Percentiles rank a stretch among this genome's conserved stretches.
These are phyloP conservation scores for Phytopythium mirpurense DNA, from an alignment of 352 stramenopile species.

Conservation along the genomic window DNA sequence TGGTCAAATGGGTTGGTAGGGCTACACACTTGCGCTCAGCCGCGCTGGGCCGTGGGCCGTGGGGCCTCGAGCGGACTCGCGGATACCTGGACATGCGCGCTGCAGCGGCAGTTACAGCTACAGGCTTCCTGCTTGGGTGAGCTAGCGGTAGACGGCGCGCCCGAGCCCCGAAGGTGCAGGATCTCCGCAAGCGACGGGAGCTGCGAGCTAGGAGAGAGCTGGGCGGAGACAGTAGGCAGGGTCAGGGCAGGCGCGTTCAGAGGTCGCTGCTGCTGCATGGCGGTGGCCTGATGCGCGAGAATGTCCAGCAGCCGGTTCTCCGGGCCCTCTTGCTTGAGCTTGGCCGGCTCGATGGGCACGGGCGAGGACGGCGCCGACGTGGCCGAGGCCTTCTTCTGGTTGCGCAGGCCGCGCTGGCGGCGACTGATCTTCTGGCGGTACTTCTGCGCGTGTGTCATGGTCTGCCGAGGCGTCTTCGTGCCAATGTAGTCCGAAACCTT, in stretches of 20 bases:
- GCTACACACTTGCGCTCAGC: slow-evolving; percentile 3
- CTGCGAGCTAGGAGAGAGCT: slow-evolving; percentile 42
- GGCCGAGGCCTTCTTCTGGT: slow-evolving; percentile 53
- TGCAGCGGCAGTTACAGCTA: slow-evolving; percentile 31
- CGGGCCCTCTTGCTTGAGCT: slow-evolving; percentile 30
- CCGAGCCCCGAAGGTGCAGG: slow-evolving; percentile 47
- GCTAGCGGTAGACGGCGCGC: neutral
- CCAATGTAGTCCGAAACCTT: slow-evolving; percentile 81
- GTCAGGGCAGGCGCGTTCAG: slow-evolving; percentile 3
- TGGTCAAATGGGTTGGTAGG: neutral
- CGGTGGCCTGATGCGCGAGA: slow-evolving; percentile 52
- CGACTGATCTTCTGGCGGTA: slow-evolving; percentile 49
- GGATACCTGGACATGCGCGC: slow-evolving; percentile 13
- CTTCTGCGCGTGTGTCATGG: slow-evolving; percentile 43
- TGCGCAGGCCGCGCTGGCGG: slow-evolving; percentile 62
- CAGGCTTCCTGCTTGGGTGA: slow-evolving; percentile 10
- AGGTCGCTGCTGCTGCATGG: slow-evolving; percentile 26
- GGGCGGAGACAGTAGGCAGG: slow-evolving; percentile 7
- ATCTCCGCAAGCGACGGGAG: slow-evolving; percentile 69
- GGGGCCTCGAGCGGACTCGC: slow-evolving; percentile 12
- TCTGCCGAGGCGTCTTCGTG: slow-evolving; percentile 79
- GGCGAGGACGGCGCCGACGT: slow-evolving; percentile 9
- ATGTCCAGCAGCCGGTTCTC: slow-evolving; percentile 57
- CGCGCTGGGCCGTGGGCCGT: slow-evolving; percentile 16
- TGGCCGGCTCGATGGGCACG: slow-evolving; percentile 19